Percentiles rank a stretch among this genome's conserved stretches.
These are phyloP conservation scores for Berkeleyomyces rouxiae DNA, from an alignment of 2,329 filamentous ascomycete genomes.

Conservation along the genomic window DNA sequence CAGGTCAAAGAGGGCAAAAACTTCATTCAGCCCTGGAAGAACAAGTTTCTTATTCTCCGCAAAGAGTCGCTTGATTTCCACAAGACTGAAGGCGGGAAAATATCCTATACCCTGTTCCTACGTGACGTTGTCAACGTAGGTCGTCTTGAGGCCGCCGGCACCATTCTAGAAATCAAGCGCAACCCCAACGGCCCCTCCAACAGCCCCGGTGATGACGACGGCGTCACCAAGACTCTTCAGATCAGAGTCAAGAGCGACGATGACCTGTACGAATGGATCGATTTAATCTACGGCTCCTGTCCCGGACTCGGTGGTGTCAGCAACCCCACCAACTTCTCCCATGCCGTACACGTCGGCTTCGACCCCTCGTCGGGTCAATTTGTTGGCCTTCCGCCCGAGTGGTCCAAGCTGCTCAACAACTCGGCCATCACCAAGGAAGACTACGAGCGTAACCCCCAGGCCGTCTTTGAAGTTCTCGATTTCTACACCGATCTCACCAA, in stretches of 20 bases:
- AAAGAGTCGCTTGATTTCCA: conserved; percentile 90
- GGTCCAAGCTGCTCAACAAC: conserved; percentile 89
- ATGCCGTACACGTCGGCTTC: conserved; percentile 93
- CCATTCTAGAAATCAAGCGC: conserved; percentile 86
- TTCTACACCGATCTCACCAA: conserved; percentile 77
- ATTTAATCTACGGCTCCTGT: conserved; percentile 91
- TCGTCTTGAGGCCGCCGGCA: conserved; percentile 76
- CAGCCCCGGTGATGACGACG: conserved; percentile 63
- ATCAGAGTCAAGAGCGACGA: conserved; percentile 92
- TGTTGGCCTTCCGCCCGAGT: conserved; percentile 83
- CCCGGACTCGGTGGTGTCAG: conserved; percentile 96
- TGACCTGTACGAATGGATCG: conserved; percentile 97
- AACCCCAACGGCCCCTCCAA: conserved; percentile 49
- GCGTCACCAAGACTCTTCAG: conserved; percentile 65
- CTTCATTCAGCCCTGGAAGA: conserved; percentile 73
- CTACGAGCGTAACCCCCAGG: conserved; percentile 91
- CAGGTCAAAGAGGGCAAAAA: conserved; percentile 82
- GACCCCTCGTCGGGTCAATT: conserved; percentile 92
- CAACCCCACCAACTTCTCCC: conserved; percentile 95
- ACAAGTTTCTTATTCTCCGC: conserved; percentile 78
- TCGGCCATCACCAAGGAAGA: conserved; percentile 98
- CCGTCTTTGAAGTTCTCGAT: conserved; percentile 62
- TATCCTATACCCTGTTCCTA: conserved; percentile 69
- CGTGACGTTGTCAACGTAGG: conserved; percentile 82
- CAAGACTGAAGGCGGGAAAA: conserved; percentile 77